A percentile compares a stretch with the other conserved stretches of the same genome.
Conservation (phyloP, 352 stramenopile genomes). For the Globisporangium paroecandrum region DNA sequence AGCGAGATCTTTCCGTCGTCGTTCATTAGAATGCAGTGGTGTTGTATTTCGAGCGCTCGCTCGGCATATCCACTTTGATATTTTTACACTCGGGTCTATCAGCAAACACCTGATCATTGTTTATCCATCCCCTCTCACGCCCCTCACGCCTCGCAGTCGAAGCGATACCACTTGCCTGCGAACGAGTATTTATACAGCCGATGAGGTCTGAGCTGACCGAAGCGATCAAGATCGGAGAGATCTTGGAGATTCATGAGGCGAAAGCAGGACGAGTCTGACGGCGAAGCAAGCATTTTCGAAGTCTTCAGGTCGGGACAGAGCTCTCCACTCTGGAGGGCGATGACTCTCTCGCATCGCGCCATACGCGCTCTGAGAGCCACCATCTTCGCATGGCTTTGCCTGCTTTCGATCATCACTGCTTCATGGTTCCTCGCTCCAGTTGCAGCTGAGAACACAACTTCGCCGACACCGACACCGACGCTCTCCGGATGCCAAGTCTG, state of each 20-base stretch:
- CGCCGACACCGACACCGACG: slow-evolving; percentile 2
- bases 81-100: background rate
- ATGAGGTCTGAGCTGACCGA: background rate
- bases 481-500: slow-evolving; percentile 29
- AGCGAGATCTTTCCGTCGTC: too few species aligned
- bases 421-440: background rate
- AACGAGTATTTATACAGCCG: too few species aligned
- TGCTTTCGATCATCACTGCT: background rate
- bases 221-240: background rate
- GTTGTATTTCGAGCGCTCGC: background rate
- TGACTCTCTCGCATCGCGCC: background rate
- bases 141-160: too few species aligned
- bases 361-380: background rate
- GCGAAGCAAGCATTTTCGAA: background rate
- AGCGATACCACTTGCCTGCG: too few species aligned
- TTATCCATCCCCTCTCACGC: too few species aligned
- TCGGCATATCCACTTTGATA: background rate
- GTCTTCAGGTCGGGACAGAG: background rate
- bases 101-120: background rate
- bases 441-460: background rate
- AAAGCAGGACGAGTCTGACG: background rate
- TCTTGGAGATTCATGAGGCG: background rate
- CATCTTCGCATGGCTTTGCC: background rate
- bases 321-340: background rate
- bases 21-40: background rate